Percentiles rank a stretch among this genome's conserved stretches.
phyloP scores from a whole-genome alignment of 257 asterid species.

The Cinchona pubescens region DNA sequence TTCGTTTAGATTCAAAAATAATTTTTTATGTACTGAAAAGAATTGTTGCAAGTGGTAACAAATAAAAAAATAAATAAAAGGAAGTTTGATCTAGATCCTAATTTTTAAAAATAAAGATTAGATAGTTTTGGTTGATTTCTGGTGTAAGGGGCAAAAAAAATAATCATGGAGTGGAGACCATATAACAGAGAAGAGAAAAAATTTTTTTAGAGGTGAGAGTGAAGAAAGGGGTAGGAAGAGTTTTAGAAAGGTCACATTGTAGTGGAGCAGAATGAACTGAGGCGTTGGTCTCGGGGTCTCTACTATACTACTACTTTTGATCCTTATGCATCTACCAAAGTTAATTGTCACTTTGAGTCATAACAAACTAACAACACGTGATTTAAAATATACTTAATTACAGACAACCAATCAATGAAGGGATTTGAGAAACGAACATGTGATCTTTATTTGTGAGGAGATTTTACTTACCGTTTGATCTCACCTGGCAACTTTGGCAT shows the following conservation, averaged over 20 bases:
- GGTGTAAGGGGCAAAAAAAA: not conserved
- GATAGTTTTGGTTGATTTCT: constrained; percentile 4
- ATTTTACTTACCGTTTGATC: too few relatives aligned
- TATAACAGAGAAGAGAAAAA: not conserved
- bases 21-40: constrained; percentile 5
- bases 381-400: too few relatives aligned
- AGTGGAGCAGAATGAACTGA: constrained; percentile 53
- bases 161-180: constrained; percentile 18
- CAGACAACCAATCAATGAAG: too few relatives aligned
- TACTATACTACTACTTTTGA: not conserved
- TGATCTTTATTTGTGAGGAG: too few relatives aligned
- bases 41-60: not conserved
- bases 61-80: constrained; percentile 4
- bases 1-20: constrained; percentile 47
- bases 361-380: too few relatives aligned
- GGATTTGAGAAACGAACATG: too few relatives aligned
- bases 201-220: not conserved
- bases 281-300: constrained; percentile 36
- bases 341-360: too few relatives aligned
- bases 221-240: not conserved
- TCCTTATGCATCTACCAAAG: too few relatives aligned
- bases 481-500: too few relatives aligned
- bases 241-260: constrained; percentile 27
- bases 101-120: not conserved
- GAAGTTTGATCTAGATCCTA: constrained; percentile 9